Base-by-base conservation (phyloP, 208 protist genomes). In the Trypanosoma cruzi region DNA sequence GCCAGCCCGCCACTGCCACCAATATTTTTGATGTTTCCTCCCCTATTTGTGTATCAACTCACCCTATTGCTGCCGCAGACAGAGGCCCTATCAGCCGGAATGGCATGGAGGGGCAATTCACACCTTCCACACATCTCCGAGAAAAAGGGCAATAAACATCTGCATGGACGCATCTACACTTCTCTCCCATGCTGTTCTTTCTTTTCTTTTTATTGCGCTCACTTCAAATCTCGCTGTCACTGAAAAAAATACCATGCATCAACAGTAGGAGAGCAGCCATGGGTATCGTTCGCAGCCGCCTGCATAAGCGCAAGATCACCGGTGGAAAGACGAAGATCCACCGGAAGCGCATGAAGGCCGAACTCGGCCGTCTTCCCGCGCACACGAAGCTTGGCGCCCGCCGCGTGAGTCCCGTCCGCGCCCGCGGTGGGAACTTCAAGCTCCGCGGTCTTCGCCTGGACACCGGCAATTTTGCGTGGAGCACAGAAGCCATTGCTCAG, bases 401-500 rank as follows among this genome's bases (percentile, higher is more conserved):
- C 50, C 95, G 97, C 71, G 92, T 99, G 76, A 95, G 92, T 71
- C 68, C 86, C 22, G 97, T 99, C 49, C 92, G 99, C 71, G 93
- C 86, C 71, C 90, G 98, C 61, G 98, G 98, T 86, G 99, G 99
- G 68, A 98, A 99, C 96, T 89, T 91, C 75, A 99, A 99, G 90
- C 94, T 97, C 78, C 94, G 99, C 71, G 99, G 97, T 56, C 93
- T 99, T 36, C 97, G 99, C 81, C 92, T 99, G 7, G 97, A 99
- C 56, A 93, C 80, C 71, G 99, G 99, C 76, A 99, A 99, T 93
- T 99, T 99, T 83, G 86, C 96, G 44, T 99, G 98, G 98, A 90
- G 73, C 50, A 89, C 88, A 53, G 88, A 97, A 79, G 80, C 86
- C 65, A 82, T 86, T 60, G 90, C 98, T 62, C 86, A 92, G 71